A percentile compares a stretch with the other conserved stretches of the same genome.
These are phyloP conservation scores for Talaromyces sp. DNA, from an alignment of 2,329 filamentous ascomycete species.

Conservation along the genomic window DNA sequence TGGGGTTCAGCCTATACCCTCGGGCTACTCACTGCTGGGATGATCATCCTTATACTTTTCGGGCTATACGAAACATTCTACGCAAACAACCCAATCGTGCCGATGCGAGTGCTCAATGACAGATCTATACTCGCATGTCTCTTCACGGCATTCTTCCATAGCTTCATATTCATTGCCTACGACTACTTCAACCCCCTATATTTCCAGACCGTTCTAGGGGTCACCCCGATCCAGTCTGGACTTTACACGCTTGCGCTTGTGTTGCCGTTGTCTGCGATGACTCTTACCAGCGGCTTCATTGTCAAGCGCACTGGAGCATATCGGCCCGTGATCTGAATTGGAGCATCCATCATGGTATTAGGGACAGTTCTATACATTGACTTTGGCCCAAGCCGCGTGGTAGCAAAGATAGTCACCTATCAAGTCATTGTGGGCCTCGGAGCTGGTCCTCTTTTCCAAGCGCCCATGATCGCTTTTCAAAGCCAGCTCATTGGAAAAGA, in stretches of 20 bases:
- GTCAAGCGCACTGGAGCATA: slow-evolving; percentile 65
- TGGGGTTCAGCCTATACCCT: slow-evolving; percentile 69
- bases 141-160: slow-evolving; percentile 61
- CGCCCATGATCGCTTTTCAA: slow-evolving; percentile 54
- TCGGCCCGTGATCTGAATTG: slow-evolving; percentile 52
- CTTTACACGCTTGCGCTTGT: slow-evolving; percentile 64
- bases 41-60: slow-evolving; percentile 60
- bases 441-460: slow-evolving; percentile 52
- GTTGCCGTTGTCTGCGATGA: slow-evolving; percentile 57
- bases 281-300: slow-evolving; percentile 58
- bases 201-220: slow-evolving; percentile 64
- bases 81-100: slow-evolving; percentile 68
- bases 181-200: slow-evolving; percentile 74
- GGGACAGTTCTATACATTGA: slow-evolving; percentile 59
- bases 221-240: slow-evolving; percentile 61
- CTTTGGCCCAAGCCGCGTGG: slow-evolving; percentile 44
- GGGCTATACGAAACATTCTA: slow-evolving; percentile 64
- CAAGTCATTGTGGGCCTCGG: slow-evolving; percentile 52
- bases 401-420: slow-evolving; percentile 32
- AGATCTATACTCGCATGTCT: slow-evolving; percentile 60
- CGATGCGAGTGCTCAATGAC: slow-evolving; percentile 61
- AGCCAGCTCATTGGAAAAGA: slow-evolving; percentile 43
- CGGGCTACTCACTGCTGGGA: slow-evolving; percentile 68
- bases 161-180: slow-evolving; percentile 64
- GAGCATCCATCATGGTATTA: slow-evolving; percentile 52